Base-by-base conservation (phyloP, 2,329 filamentous ascomycete genomes). In the Sporothrix inflata region DNA sequence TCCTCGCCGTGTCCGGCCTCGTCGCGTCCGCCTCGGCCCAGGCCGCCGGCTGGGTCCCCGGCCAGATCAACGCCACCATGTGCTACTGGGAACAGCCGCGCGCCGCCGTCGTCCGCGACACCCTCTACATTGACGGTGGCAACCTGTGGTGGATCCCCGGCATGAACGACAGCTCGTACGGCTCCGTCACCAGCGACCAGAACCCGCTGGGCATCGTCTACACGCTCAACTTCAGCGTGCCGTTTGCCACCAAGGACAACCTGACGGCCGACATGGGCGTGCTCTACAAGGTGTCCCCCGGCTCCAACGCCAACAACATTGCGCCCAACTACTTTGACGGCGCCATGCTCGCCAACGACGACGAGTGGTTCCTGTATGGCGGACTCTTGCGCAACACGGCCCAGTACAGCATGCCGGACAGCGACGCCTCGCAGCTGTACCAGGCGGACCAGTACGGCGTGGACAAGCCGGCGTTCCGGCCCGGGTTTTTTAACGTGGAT, bases 91-190 rank as follows among this genome's bases (percentile, higher is more conserved):
- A 78, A 67, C 80, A 83, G 75, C 81, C 81, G 16, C 80, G 83
- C 90, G 89, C 85, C 74, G 85, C 86, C 49, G 80, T 89, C 2
- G 80, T 92, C 47, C 85, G 85, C 55, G 89, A 92, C 76, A 89
- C 85, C 1, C 80, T 91, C 19, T 92, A 91, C 77, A 79, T 92
- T 27, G 90, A 92, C 77, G 90, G 90, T 49, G 90, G 90, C 3
- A 74, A 78, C 55, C 78, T 90, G 12, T 83, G 74, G 73, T 91
- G 89, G 88, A 74, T 80, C 45, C 83, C 84, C 2, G 85, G 84
- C 12, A 76, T 87, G 68, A 78, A 81, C 2, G 82, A 87, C 76
- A 88, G 86, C 3, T 74, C 76, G 6, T 74, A 74, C 27, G 72
- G 71, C 19, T 1, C 24, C 1, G 19, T 72, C 0, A 72, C 72